Evolutionary conservation across 2,329 filamentous ascomycete species (phyloP).

Genomic region (Fonsecaea multimorphosa): DNA sequence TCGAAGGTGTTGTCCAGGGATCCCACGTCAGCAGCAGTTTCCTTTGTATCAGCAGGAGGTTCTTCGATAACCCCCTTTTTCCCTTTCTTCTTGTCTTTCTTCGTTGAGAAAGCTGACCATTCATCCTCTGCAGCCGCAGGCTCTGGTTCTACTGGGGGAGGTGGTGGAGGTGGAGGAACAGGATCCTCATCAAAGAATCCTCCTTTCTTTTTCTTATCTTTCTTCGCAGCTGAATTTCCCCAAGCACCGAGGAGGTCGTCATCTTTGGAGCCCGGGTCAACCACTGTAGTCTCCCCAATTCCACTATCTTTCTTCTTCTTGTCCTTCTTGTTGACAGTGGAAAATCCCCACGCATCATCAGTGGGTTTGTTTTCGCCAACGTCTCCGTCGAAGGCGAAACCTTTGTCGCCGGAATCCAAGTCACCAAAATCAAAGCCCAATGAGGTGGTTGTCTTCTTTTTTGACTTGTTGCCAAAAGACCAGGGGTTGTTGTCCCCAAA

Average conservation of each 20-base stretch:
- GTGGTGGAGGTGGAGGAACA: conserved; percentile 34
- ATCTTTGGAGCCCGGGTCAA: conserved; percentile 39
- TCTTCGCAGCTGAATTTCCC: conserved; percentile 51
- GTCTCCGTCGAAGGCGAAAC: conserved; percentile 53
- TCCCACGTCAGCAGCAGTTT: conserved; percentile 19
- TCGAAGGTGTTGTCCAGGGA: conserved; percentile 29
- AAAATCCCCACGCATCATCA: conserved; percentile 49
- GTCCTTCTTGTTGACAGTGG: conserved; percentile 51
- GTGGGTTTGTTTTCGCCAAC: conserved; percentile 50
- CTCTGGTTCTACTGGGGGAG: conserved; percentile 38
- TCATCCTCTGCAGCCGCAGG: conserved; percentile 42
- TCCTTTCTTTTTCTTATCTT: conserved; percentile 51
- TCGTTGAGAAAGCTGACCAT: conserved; percentile 31
- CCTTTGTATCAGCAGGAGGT: conserved; percentile 28
- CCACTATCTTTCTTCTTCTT: conserved; percentile 56
- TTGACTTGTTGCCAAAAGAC: conserved; percentile 46
- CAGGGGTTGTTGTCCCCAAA: conserved; percentile 48
- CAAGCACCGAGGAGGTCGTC: conserved; percentile 45
- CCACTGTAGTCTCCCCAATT: conserved; percentile 39
- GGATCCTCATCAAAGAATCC: conserved; percentile 31
- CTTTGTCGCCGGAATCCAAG: conserved; percentile 50
- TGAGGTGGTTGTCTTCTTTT: conserved; percentile 46
- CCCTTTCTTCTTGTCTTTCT: conserved; percentile 46
- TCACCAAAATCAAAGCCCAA: conserved; percentile 53
- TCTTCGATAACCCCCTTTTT: conserved; percentile 39